Evolutionary conservation across 1,284 basidiomycete species (phyloP), one percentile per base, ranked within the genome.

Genomic region (Lentinula novae-zelandiae): DNA sequence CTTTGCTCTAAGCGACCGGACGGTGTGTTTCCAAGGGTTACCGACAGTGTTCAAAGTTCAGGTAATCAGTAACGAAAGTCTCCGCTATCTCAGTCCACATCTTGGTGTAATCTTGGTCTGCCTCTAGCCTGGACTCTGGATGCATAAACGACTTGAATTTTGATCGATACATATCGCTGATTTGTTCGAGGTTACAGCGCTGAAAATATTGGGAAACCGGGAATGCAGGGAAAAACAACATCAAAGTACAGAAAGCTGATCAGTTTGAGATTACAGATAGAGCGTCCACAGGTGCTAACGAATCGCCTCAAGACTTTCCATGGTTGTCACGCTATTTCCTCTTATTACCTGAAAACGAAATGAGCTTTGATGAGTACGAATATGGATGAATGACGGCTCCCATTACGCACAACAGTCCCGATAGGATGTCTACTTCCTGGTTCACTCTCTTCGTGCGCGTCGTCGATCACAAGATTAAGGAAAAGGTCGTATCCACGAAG

Each of bases 401-500:
- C 22, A 33, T 50, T 20, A 83, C 93, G 71, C 74, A 97, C 95
- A 58, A 96, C 89, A 64, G 92, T 94, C 36, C 95, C 95, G 67
- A 95, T 90, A 17, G 89, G 88, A 69, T 89, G 89, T 74, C 93
- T 95, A 78, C 95, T 89, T n/a, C 89, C 93, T 39, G 88, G 89
- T 9, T 86, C 89, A 0, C 90, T 87, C 78, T 98, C 96, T 77
- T 99, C 97, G 69, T 90, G 76, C 13, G 94, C 93, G 70, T 98
- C 93, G 73, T 99, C 96, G 71, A 99, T 87, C 63, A 99, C 96
- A 48, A 99, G 84, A 75, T 99, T 99, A 73, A 99, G 80, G 81
- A 99, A 99, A 69, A 99, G 90, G 81, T 99, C 97, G 76, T 96
- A 99, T 42, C 97, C 97, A 64, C 97, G 89, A 60, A 99, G 78